phyloP scores from a whole-genome alignment of 805 yeast species.

The Candida khao-thaluensis region DNA sequence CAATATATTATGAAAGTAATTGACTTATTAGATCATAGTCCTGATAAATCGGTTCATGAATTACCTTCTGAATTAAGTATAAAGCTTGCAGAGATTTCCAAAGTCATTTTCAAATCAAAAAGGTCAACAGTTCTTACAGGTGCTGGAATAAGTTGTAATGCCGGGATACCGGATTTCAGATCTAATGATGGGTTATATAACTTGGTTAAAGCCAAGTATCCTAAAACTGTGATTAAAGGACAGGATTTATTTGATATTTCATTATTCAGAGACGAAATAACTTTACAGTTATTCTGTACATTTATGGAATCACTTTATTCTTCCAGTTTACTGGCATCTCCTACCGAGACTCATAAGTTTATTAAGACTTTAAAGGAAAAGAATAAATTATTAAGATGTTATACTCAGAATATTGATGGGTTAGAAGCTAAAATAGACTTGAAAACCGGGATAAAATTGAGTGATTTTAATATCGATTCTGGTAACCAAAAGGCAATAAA shows the following conservation, averaged over 20 bases:
- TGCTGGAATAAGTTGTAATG: constrained; percentile 95
- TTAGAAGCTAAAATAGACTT: constrained; percentile 69
- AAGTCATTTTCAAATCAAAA: constrained; percentile 49
- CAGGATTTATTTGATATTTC: constrained; percentile 90
- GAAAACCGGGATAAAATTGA: constrained; percentile 50
- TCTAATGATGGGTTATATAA: constrained; percentile 82
- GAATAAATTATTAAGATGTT: constrained; percentile 75
- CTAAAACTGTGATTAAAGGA: constrained; percentile 69
- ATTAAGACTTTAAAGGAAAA: constrained; percentile 58
- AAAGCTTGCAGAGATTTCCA: constrained; percentile 38
- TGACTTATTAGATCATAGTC: constrained; percentile 19
- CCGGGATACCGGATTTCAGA: constrained; percentile 96
- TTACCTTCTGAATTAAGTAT: constrained; percentile 31
- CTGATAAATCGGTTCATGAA: constrained; percentile 15
- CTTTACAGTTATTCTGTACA: constrained; percentile 74
- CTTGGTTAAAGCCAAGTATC: constrained; percentile 60
- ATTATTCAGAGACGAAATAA: constrained; percentile 64
- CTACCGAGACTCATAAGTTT: constrained; percentile 83
- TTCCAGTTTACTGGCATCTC: constrained; percentile 62
- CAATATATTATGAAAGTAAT: constrained; percentile 29
- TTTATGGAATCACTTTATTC: constrained; percentile 82
- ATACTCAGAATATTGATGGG: constrained; percentile 94
- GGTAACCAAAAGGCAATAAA: constrained; percentile 12
- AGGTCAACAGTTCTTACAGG: constrained; percentile 79
- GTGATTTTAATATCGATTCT: constrained; percentile 23